Evolutionary conservation across 345 rosid species (phyloP).

Genomic region (Sisymbrium altissimum): DNA sequence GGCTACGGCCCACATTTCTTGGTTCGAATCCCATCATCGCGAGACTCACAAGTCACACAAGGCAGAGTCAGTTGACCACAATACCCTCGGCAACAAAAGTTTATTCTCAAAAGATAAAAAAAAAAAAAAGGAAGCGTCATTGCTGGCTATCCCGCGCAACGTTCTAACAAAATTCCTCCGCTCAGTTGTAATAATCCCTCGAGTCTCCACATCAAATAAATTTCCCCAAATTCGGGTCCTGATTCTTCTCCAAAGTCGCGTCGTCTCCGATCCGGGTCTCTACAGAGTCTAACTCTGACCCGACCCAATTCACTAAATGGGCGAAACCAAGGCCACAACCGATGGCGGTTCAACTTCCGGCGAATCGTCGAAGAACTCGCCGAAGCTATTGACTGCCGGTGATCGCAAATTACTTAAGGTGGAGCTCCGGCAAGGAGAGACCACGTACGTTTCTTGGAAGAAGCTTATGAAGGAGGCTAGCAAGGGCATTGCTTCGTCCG

Average conservation of each 20-base stretch:
- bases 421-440: constrained; percentile 74
- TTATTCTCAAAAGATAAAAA: neutral
- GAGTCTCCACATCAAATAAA: neutral
- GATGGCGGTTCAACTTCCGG: constrained; percentile 36
- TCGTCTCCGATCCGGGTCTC: constrained; percentile 20
- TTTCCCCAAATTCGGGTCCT: neutral
- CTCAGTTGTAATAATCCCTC: constrained; percentile 10
- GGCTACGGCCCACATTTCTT: neutral
- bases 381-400: constrained; percentile 52
- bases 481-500: constrained; percentile 39
- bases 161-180: constrained; percentile 25
- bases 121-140: constrained; percentile 5
- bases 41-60: neutral
- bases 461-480: constrained; percentile 72
- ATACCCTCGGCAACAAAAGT: too few relatives aligned
- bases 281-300: constrained; percentile 18
- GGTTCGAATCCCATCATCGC: neutral
- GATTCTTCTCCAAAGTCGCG: constrained; percentile 6
- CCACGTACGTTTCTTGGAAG: constrained; percentile 85
- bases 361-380: constrained; percentile 40
- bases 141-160: constrained; percentile 42
- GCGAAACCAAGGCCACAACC: constrained; percentile 29
- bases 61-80: neutral
- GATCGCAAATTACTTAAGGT: constrained; percentile 75
- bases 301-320: constrained; percentile 30